A percentile compares a stretch with the other conserved stretches of the same genome.
Conservation (phyloP, 108 stramenopile genomes). For the Conticribra guillardii region DNA sequence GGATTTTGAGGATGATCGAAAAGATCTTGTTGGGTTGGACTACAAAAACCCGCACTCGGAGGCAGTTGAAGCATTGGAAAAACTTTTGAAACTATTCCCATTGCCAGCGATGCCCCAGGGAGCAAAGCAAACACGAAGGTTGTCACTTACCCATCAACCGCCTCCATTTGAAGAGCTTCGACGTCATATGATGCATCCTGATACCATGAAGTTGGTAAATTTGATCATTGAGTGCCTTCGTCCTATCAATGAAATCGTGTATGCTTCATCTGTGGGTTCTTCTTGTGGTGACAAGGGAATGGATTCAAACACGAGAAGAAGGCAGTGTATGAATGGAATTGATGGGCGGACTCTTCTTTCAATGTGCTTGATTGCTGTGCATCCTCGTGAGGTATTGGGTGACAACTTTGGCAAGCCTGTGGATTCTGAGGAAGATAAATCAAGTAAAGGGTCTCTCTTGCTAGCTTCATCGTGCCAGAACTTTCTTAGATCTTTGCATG, state of each 20-base stretch:
- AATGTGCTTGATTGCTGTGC: conserved; percentile 31
- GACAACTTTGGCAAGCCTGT: conserved; percentile 11
- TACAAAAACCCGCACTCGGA: not conserved
- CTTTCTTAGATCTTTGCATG: conserved; percentile 8
- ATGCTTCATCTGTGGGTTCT: too few relatives aligned
- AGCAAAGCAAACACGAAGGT: not conserved
- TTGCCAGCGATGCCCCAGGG: not conserved
- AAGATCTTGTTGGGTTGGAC: too few relatives aligned
- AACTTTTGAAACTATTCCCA: conserved; percentile 18
- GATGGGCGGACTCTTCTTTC: conserved; percentile 37
- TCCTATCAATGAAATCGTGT: conserved; percentile 23
- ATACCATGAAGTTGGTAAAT: conserved; percentile 16
- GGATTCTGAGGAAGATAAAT: conserved; percentile 3
- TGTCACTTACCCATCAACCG: not conserved
- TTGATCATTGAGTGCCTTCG: conserved; percentile 20
- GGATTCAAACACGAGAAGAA: too few relatives aligned
- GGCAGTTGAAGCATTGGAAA: conserved; percentile 4
- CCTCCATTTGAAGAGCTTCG: conserved; percentile 25
- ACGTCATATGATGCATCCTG: conserved; percentile 34
- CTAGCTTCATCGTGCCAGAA: not conserved
- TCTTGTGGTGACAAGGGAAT: too few relatives aligned
- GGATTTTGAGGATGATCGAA: too few relatives aligned
- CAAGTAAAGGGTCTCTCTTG: conserved; percentile 2
- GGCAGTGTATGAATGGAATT: too few relatives aligned
- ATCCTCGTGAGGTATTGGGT: conserved; percentile 42